These are phyloP conservation scores for Lichtheimia hyalospora DNA, from an alignment of 371 early-diverging fungal genomes.

Conservation along the genomic window DNA sequence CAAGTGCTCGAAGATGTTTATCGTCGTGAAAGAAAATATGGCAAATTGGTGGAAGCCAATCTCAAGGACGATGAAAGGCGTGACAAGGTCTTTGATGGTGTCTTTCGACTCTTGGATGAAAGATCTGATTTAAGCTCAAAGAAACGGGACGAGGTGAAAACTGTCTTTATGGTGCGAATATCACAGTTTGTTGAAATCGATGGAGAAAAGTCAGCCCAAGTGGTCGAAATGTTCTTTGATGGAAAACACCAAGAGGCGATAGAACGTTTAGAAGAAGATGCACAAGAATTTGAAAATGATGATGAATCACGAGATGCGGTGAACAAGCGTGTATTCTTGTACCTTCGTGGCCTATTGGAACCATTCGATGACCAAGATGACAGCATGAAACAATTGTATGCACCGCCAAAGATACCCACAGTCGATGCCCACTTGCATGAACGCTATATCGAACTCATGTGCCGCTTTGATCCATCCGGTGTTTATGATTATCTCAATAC, in stretches of 20 bases:
- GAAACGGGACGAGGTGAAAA: constrained; percentile 59
- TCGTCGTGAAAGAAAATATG: constrained; percentile 61
- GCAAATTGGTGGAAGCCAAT: constrained; percentile 66
- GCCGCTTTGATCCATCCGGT: constrained; percentile 65
- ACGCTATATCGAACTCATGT: constrained; percentile 69
- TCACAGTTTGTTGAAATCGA: constrained; percentile 71
- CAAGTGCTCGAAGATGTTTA: constrained; percentile 69
- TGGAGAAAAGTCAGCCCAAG: constrained; percentile 59
- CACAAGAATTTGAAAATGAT: constrained; percentile 51
- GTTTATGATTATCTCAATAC: constrained; percentile 67
- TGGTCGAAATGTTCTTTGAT: constrained; percentile 62
- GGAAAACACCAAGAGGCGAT: constrained; percentile 64
- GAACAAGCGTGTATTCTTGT: constrained; percentile 61
- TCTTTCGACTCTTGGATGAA: constrained; percentile 51
- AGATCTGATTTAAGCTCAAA: constrained; percentile 48
- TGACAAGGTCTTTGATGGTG: constrained; percentile 58
- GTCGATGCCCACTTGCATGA: constrained; percentile 51
- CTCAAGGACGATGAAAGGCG: constrained; percentile 66
- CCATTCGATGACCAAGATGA: constrained; percentile 21
- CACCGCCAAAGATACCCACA: background rate
- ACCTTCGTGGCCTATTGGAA: constrained; percentile 69
- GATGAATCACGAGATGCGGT: constrained; percentile 41
- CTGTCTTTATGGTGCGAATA: constrained; percentile 62
- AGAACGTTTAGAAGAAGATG: constrained; percentile 50
- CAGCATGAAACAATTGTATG: background rate